A percentile compares a stretch with the other conserved stretches of the same genome.
Evolutionary conservation across 345 rosid species (phyloP).

Genomic region (Euphorbia lathyris): DNA sequence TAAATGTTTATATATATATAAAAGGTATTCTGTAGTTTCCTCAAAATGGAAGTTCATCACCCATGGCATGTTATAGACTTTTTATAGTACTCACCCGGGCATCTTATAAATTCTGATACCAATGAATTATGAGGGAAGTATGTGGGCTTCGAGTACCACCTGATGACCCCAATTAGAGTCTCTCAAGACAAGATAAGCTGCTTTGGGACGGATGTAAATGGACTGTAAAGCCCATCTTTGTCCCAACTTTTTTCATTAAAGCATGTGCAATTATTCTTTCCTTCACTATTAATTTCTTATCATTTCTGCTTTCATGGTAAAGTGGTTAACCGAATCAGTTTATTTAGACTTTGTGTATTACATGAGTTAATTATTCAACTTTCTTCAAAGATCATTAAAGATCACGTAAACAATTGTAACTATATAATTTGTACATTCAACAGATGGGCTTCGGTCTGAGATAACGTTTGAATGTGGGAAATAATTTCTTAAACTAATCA

Average conservation of each 20-base stretch:
- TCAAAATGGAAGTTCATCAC: background rate
- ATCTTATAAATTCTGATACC: background rate
- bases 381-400: background rate
- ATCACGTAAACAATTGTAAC: background rate
- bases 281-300: background rate
- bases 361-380: too few species aligned
- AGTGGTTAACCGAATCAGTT: background rate
- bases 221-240: background rate
- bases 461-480: background rate
- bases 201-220: background rate
- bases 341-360: too few species aligned
- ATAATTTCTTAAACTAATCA: background rate
- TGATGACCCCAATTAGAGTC: conserved; percentile 1
- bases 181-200: background rate
- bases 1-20: too few species aligned
- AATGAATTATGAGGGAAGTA: background rate
- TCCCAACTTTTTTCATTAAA: background rate
- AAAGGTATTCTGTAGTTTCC: background rate
- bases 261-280: conserved; percentile 1
- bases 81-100: background rate
- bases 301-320: background rate
- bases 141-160: background rate
- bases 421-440: too few species aligned
- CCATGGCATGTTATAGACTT: too few species aligned
- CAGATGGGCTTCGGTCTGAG: background rate